Base-by-base conservation (phyloP, 306 rosid species). In the Vigna mungo region DNA sequence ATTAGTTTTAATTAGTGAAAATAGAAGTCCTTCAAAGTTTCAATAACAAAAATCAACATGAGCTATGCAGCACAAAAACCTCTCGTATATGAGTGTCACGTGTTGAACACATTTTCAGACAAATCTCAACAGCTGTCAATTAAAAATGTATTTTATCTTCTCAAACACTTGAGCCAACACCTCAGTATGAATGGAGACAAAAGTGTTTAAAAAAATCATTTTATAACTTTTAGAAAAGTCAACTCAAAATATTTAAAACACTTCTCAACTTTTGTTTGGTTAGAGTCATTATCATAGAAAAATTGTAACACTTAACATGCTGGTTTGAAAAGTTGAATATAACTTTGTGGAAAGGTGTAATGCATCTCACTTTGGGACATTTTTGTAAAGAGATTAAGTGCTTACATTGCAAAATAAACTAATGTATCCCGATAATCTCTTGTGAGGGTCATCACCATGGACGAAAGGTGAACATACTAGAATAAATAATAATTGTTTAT, bases 1-100 rank as follows among this genome's bases (percentile, higher is more conserved):
- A 77, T 30, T 80, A 39, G 74, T 75, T 79, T 69, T 65, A 53
- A 71, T 70, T 61, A 41, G 60, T 73, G 11, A 82, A 52, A 82
- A 77, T 47, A 56, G 34, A 66, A 48, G 78, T 37, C 43, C 72
- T 76, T 68, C 54, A 23, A 74, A 72, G 62, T 70, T 36, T 53
- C 63, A 67, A 76, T 37, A 32, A 62, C 62, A 52, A 68, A 68
- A 68, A 34, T 74, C 39, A 81, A 73, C 68, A 49, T 52, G 6
- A 15, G 13, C 66, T 60, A 60, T 6, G 67, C 34, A 60, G 43
- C 43, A 60, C 67, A 60, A 16, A 32, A 44, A 7, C 3, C 43
- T 32, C 66, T 3, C 6, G 2, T 5, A 12, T 60, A 27, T 27
- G 20, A 30, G 43, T 30, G 43, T 32, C 12, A 7, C 3, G 3